Base-by-base conservation (phyloP, 768 basidiomycete species). In the Boletus pseudopeckii region DNA sequence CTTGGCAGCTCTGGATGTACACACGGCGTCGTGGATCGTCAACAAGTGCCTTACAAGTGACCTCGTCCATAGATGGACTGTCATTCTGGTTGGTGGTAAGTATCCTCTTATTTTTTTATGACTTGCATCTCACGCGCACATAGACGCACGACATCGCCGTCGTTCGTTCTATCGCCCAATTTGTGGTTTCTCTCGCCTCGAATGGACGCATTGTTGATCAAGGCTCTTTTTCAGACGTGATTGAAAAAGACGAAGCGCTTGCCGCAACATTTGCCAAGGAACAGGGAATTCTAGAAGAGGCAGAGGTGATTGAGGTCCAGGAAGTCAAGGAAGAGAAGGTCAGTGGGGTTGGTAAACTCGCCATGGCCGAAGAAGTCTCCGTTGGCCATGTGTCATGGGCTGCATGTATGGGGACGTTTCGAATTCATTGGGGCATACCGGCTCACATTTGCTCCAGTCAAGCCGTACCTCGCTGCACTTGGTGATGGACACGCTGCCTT, bases 41-140 rank as follows among this genome's bases (percentile, higher is more conserved):
- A 28, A 51, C 14, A 51, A 48, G 18, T 51, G 45, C 17, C 22
- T 51, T 1, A 24, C 33, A 3, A 45, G 50, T 0, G 45, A 51
- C 22, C 34, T 48, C 34, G 34, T 37, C 6, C 50, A 37, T 37
- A 45, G 50, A 37, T 34, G 50, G 11, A 51, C 34, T 20, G 34
- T 51, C 26, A 51, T 51, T 48, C n/a, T 51, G n/a, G 50, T 51
- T 51, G n/a, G 50, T 51, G 50, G 50, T 30, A 15, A 48, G 34
- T 36, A 17, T 1, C 14, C 9, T 5, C 34, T 30, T 11, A 14
- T 24, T 24, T 24, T 24, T 24, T 24, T 24, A 24, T 24, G 24
- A 24, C 24, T 4, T 24, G 17, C 15, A 2, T 34, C 13, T 34
- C 9, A 15, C n/a, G 4, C 14, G 8, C 18, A 20, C 37, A 36